Conservation (phyloP, 2,329 filamentous ascomycete species). For the Ophiostoma sp. region DNA sequence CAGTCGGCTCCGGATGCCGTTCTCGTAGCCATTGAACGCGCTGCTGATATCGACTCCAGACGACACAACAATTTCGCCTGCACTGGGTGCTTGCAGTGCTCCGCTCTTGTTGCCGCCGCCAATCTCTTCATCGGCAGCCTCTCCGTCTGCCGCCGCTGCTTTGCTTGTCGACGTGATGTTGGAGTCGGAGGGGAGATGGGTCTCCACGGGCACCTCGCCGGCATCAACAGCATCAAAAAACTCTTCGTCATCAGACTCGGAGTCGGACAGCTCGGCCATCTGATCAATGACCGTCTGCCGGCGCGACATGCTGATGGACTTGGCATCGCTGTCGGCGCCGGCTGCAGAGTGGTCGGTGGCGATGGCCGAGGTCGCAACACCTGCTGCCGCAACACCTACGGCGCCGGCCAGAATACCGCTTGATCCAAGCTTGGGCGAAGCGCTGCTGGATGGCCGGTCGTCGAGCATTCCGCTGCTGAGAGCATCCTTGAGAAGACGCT, state of each 20-base stretch:
- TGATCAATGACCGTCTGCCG: conserved; percentile 64
- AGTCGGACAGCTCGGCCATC: conserved; percentile 71
- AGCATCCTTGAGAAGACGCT: conserved; percentile 80
- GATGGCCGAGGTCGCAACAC: background rate
- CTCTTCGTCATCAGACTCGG: conserved; percentile 80
- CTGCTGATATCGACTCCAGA: conserved; percentile 60
- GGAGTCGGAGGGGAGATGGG: conserved; percentile 50
- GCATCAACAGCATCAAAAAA: conserved; percentile 97
- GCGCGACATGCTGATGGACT: conserved; percentile 39
- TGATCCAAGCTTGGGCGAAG: conserved; percentile 19
- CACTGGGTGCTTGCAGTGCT: background rate
- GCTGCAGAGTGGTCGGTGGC: conserved; percentile 9
- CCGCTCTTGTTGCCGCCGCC: conserved; percentile 32
- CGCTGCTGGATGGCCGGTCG: conserved; percentile 31
- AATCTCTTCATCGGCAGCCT: conserved; percentile 36
- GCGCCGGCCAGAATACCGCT: conserved; percentile 5
- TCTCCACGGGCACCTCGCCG: conserved; percentile 76
- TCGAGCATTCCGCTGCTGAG: conserved; percentile 53
- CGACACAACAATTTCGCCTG: conserved; percentile 39
- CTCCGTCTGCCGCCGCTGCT: background rate
- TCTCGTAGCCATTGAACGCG: conserved; percentile 87
- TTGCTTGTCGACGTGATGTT: background rate
- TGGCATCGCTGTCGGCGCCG: conserved; percentile 13
- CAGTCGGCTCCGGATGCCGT: conserved; percentile 70
- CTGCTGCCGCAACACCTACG: conserved; percentile 11